A percentile compares a stretch with the other conserved stretches of the same genome.
These are phyloP conservation scores for Eruca vesicaria DNA, from an alignment of 441 rosid genomes.

Conservation along the genomic window DNA sequence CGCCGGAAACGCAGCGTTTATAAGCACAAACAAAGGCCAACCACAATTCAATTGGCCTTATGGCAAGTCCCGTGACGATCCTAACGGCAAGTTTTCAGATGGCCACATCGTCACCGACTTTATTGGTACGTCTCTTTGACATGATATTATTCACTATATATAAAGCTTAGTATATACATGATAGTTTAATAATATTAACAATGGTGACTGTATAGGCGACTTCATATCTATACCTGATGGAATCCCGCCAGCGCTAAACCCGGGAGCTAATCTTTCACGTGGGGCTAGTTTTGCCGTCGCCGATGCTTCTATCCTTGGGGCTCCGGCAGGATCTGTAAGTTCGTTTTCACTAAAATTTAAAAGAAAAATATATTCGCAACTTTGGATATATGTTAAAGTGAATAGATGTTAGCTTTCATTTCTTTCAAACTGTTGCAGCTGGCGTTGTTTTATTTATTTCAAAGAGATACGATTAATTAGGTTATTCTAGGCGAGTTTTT, in stretches of 20 bases:
- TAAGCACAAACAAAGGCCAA: not conserved
- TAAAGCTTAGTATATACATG: no score
- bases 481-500: not conserved
- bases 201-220: not conserved
- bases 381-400: no score
- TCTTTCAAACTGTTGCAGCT: no score
- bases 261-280: slow-evolving; percentile 12
- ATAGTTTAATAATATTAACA: no score
- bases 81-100: not conserved
- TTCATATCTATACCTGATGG: slow-evolving; percentile 24
- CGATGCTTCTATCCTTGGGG: slow-evolving; percentile 28
- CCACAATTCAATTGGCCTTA: not conserved
- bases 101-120: not conserved
- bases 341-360: not conserved
- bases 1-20: not conserved
- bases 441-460: not conserved
- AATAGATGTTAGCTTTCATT: no score
- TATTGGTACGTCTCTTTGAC: not conserved
- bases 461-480: not conserved
- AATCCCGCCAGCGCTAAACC: slow-evolving; percentile 25
- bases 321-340: slow-evolving; percentile 17
- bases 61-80: not conserved
- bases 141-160: no score
- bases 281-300: slow-evolving; percentile 32
- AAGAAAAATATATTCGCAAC: not conserved